phyloP scores from a whole-genome alignment of 768 basidiomycete genomes.

The Leccinum subgranulosum region DNA sequence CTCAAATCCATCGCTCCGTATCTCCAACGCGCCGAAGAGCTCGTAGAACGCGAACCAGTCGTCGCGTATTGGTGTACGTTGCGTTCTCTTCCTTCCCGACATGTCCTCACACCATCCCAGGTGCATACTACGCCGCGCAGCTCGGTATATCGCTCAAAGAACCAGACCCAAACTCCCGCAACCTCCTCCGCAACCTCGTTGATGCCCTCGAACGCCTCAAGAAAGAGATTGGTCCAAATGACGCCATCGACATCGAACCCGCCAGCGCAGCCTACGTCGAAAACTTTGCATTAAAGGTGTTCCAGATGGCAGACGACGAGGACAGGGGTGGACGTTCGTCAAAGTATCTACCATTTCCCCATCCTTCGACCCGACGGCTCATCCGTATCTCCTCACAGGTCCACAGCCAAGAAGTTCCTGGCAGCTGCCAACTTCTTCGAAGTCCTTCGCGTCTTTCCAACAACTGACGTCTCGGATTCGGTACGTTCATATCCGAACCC shows the following conservation, averaged over 20 bases:
- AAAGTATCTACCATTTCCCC: constrained; percentile 46
- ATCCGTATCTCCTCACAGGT: constrained; percentile 41
- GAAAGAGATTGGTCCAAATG: constrained; percentile 63
- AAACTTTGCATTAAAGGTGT: constrained; percentile 92
- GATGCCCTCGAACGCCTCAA: constrained; percentile 81
- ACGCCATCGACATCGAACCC: constrained; percentile 78
- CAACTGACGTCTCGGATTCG: constrained; percentile 52
- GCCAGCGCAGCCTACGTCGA: constrained; percentile 89
- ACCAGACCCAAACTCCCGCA: constrained; percentile 60
- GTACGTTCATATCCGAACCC: constrained; percentile 35
- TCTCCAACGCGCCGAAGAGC: constrained; percentile 87
- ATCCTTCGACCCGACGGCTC: constrained; percentile 3
- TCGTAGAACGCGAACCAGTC: constrained; percentile 76
- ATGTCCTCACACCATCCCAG: constrained; percentile 36
- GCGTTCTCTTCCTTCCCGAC: constrained; percentile 9
- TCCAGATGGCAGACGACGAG: constrained; percentile 85
- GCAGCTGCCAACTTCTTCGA: constrained; percentile 96
- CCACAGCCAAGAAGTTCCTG: constrained; percentile 91
- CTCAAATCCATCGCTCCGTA: constrained; percentile 74
- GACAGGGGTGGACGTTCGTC: constrained; percentile 77
- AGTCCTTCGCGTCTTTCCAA: constrained; percentile 73
- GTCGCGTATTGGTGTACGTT: constrained; percentile 93
- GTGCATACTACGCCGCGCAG: constrained; percentile 90
- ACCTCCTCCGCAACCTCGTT: constrained; percentile 71
- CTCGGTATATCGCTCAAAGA: constrained; percentile 74